Percentiles rank a stretch among this genome's conserved stretches.
phyloP scores from a whole-genome alignment of 768 basidiomycete species.

The Rhizopogon sp. region DNA sequence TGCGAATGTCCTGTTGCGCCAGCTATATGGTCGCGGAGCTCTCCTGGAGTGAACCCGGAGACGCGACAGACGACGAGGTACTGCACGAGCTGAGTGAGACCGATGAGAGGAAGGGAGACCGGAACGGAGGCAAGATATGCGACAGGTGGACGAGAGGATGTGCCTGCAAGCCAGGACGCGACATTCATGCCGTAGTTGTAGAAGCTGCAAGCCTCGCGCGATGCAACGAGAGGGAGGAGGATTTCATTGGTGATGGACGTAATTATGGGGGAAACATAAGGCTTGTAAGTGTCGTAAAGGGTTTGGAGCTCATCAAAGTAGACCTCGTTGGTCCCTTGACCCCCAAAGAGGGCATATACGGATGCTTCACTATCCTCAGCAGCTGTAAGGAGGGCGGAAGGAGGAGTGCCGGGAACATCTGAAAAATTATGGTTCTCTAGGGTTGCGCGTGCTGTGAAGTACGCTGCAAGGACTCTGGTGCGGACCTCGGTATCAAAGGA shows the following conservation, averaged over 20 bases:
- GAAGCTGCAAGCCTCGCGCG: slow-evolving; percentile 50
- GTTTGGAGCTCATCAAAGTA: slow-evolving; percentile 95
- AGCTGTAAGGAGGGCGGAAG: slow-evolving; percentile 67
- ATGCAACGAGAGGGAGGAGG: slow-evolving; percentile 65
- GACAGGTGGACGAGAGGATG: slow-evolving; percentile 64
- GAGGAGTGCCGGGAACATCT: slow-evolving; percentile 52
- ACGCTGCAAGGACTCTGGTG: slow-evolving; percentile 70
- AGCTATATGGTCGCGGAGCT: slow-evolving; percentile 68
- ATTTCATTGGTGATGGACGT: slow-evolving; percentile 55
- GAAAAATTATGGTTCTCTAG: slow-evolving; percentile 54
- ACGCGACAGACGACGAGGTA: slow-evolving; percentile 81
- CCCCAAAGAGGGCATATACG: slow-evolving; percentile 92
- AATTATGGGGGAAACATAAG: slow-evolving; percentile 77
- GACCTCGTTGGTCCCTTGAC: slow-evolving; percentile 96
- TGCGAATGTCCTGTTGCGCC: slow-evolving; percentile 98
- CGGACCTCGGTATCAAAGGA: slow-evolving; percentile 71
- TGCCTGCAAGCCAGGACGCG: slow-evolving; percentile 76
- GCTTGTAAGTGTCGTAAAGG: slow-evolving; percentile 87
- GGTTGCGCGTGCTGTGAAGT: slow-evolving; percentile 70
- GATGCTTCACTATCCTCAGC: slow-evolving; percentile 59
- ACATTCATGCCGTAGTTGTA: slow-evolving; percentile 83
- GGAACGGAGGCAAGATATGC: slow-evolving; percentile 91
- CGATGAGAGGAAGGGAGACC: slow-evolving; percentile 92
- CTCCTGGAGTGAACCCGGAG: slow-evolving; percentile 69
- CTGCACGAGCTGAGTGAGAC: slow-evolving; percentile 91